Evolutionary conservation across 345 rosid genomes (phyloP), one percentile per base, ranked within the genome.

Genomic region (Pistacia atlantica): DNA sequence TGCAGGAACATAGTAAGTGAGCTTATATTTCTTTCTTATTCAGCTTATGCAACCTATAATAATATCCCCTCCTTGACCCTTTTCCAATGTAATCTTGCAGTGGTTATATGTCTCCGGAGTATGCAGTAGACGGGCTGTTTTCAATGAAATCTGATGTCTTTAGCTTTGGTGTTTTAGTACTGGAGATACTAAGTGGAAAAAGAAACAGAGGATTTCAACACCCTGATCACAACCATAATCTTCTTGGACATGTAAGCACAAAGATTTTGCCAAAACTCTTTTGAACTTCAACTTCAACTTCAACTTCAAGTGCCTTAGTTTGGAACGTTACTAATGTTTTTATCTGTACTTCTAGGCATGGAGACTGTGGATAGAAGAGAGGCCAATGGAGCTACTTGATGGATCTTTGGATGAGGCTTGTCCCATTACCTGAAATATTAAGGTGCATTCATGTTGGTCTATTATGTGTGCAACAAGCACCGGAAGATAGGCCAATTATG

Each of bases 1-100:
- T 14, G 84, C 85, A 17, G 88, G 90, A 76, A 84, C 84, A 66
- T 84, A 83, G 88, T 84, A 81, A 72, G 85, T 58, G 5, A 0
- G 2, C 3, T 69, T 33, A 8, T 35, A 51, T 37, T 37, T 48
- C 1, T 59, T 48, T 1, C 14, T 45, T 56, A 38, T 52, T 31
- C 57, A 22, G 25, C 8, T 11, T 67, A 13, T 46, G 7, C 13
- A 18, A 46, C 25, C 20, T 5, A 3, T 51, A 0, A 3, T 48
- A 1, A 48, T 12, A 10, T 67, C 56, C 16, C 18, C 5, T 22
- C 6, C 31, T 2, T 51, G 18, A 51, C 22, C 14, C 55, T 16
- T 37, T 37, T 38, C 25, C 52, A 22, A 22, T 55, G 8, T 9
- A n/a, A 69, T 51, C 46, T 22, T 66, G 64, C 61, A 79, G 85